Conservation (phyloP, 2,329 filamentous ascomycete genomes). For the Fusarium duplospermum region DNA sequence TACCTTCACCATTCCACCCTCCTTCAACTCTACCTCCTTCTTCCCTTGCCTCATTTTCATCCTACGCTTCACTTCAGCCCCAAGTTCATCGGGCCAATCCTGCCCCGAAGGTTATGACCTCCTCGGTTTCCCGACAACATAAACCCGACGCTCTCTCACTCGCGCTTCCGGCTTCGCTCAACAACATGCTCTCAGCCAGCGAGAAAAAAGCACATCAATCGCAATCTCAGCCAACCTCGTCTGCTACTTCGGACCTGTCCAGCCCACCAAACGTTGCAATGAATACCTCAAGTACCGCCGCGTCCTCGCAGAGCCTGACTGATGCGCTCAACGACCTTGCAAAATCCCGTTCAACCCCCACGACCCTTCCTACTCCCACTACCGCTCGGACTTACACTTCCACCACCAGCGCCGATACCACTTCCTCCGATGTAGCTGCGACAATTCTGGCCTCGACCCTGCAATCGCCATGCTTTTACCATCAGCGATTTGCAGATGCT, state of each 20-base stretch:
- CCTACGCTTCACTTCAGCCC: not conserved
- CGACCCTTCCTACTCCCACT: conserved; percentile 36
- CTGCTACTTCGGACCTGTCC: conserved; percentile 8
- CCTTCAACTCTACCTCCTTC: conserved; percentile 4
- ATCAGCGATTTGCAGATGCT: conserved; percentile 95
- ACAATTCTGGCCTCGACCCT: conserved; percentile 59
- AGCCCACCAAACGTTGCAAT: conserved; percentile 16
- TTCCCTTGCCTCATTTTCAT: conserved; percentile 42
- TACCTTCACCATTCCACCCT: conserved; percentile 10
- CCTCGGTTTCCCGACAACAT: conserved; percentile 71
- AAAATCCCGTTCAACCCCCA: conserved; percentile 51
- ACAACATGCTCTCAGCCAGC: conserved; percentile 67
- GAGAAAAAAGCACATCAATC: conserved; percentile 51
- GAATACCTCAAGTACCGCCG: conserved; percentile 50
- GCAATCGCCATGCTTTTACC: conserved; percentile 96
- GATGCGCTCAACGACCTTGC: conserved; percentile 68
- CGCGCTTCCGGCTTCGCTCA: conserved; percentile 26
- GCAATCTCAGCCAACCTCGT: conserved; percentile 11
- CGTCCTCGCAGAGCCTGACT: conserved; percentile 72
- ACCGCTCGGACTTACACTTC: conserved; percentile 34
- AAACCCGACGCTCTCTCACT: conserved; percentile 73
- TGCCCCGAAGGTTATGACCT: conserved; percentile 84
- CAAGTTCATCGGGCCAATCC: conserved; percentile 55
- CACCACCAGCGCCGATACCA: conserved; percentile 21
- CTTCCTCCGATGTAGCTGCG: conserved; percentile 24